phyloP scores from a whole-genome alignment of 192 early-diverging fungal genomes.

The Funneliformis mosseae region DNA sequence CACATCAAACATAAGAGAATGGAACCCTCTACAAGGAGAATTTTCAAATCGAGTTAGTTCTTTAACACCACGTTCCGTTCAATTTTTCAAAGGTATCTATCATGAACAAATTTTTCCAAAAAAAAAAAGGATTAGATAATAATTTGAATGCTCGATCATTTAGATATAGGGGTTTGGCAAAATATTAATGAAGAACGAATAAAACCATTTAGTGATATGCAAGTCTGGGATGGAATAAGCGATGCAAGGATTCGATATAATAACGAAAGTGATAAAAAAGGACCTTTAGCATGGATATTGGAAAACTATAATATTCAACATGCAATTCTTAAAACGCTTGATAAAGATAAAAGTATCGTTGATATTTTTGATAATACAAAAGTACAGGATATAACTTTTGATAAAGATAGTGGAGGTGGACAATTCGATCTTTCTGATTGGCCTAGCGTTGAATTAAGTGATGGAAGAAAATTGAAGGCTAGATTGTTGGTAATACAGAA shows the following conservation, averaged over 20 bases:
- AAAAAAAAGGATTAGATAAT: not conserved
- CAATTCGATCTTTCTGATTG: conserved; percentile 57
- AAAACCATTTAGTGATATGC: conserved; percentile 68
- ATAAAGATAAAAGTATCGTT: conserved; percentile 48
- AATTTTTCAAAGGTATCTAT: conserved; percentile 56
- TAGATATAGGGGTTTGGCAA: conserved; percentile 68
- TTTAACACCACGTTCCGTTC: conserved; percentile 69
- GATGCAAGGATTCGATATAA: conserved; percentile 69
- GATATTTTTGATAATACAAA: conserved; percentile 69
- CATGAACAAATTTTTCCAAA: not conserved
- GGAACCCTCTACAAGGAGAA: conserved; percentile 52
- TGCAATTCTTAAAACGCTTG: conserved; percentile 61
- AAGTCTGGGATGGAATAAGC: conserved; percentile 79
- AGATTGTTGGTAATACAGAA: conserved; percentile 67
- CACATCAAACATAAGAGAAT: conserved; percentile 55
- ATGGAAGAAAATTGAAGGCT: conserved; percentile 62
- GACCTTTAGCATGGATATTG: conserved; percentile 79
- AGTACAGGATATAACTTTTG: conserved; percentile 60
- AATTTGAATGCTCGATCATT: conserved; percentile 23
- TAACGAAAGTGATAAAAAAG: conserved; percentile 38
- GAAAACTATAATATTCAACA: conserved; percentile 84
- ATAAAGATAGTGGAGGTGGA: conserved; percentile 3
- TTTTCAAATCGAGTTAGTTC: conserved; percentile 86
- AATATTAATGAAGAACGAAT: conserved; percentile 59
- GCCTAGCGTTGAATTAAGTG: conserved; percentile 73